phyloP scores from a whole-genome alignment of 2,329 filamentous ascomycete genomes.

The Incumbomyces lentus region DNA sequence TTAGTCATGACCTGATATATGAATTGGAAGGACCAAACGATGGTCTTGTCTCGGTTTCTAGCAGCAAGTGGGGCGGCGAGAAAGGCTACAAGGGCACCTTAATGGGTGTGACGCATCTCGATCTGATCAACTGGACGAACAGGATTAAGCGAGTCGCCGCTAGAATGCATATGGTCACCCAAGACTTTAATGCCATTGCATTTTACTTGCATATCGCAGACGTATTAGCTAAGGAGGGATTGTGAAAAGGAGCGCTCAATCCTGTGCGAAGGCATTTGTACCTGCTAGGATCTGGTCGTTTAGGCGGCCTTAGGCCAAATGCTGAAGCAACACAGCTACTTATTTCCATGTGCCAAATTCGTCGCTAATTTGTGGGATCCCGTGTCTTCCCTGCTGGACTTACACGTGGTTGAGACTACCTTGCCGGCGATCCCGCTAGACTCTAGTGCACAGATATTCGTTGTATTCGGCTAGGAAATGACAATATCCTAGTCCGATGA shows the following conservation, averaged over 20 bases:
- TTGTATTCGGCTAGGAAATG: no score
- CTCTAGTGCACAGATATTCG: no score
- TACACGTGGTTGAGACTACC: no score
- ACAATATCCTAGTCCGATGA: no score
- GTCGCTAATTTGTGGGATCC: no score
- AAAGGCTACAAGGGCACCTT: conserved; percentile 50
- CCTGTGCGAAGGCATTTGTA: no score
- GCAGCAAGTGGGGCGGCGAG: conserved; percentile 48
- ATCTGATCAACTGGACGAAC: conserved; percentile 59
- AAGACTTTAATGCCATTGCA: conserved; percentile 53
- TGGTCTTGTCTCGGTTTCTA: conserved; percentile 50
- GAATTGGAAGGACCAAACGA: conserved; percentile 50
- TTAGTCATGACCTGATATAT: conserved; percentile 45
- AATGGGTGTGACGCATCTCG: conserved; percentile 53
- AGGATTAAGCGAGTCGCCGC: conserved; percentile 49
- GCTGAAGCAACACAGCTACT: no score
- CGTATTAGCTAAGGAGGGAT: conserved; percentile 60
- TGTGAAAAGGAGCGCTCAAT: conserved; percentile 21
- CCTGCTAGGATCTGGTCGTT: no score
- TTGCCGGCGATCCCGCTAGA: no score
- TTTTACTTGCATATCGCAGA: conserved; percentile 57
- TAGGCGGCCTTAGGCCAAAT: no score
- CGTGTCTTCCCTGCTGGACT: no score
- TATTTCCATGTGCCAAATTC: no score
- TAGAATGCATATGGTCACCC: conserved; percentile 44